These are phyloP conservation scores for Fusarium brachygibbosum DNA, from an alignment of 2,329 filamentous ascomycete species.

Conservation along the genomic window DNA sequence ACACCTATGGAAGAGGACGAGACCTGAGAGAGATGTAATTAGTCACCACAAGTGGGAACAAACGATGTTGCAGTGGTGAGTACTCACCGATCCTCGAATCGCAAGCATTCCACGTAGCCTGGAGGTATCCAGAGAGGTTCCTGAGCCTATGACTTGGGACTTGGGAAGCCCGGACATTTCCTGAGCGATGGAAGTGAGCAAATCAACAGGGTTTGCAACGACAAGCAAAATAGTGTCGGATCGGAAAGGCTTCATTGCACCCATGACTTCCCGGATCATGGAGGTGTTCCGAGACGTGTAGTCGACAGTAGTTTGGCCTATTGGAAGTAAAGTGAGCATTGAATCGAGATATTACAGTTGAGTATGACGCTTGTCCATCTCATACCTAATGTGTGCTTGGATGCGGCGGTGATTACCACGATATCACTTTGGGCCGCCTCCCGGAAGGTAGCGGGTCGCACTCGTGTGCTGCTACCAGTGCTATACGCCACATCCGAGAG, in stretches of 20 bases:
- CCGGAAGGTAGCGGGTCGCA: conserved; percentile 59
- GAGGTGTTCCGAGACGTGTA: conserved; percentile 59
- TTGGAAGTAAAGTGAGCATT: too few species aligned
- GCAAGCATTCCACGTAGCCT: conserved; percentile 62
- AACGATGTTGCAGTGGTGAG: too few species aligned
- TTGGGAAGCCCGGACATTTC: conserved; percentile 63
- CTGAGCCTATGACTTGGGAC: conserved; percentile 68
- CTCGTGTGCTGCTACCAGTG: conserved; percentile 57
- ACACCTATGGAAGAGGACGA: too few species aligned
- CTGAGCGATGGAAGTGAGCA: conserved; percentile 65
- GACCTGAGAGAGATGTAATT: too few species aligned
- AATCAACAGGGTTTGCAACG: conserved; percentile 68
- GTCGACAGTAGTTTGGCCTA: conserved; percentile 40
- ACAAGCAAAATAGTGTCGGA: conserved; percentile 63
- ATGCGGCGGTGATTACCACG: conserved; percentile 67
- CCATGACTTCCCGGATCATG: conserved; percentile 62
- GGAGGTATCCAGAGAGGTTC: conserved; percentile 66
- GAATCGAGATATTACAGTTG: too few species aligned
- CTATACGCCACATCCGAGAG: conserved; percentile 64
- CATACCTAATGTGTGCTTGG: conserved; percentile 59
- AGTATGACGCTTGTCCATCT: too few species aligned
- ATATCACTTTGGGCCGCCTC: conserved; percentile 68
- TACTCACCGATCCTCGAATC: conserved; percentile 35
- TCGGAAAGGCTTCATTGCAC: conserved; percentile 63
- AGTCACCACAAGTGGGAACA: neutral